Conservation (phyloP, 169 alveolate genomes). For the Babesia ovata region DNA sequence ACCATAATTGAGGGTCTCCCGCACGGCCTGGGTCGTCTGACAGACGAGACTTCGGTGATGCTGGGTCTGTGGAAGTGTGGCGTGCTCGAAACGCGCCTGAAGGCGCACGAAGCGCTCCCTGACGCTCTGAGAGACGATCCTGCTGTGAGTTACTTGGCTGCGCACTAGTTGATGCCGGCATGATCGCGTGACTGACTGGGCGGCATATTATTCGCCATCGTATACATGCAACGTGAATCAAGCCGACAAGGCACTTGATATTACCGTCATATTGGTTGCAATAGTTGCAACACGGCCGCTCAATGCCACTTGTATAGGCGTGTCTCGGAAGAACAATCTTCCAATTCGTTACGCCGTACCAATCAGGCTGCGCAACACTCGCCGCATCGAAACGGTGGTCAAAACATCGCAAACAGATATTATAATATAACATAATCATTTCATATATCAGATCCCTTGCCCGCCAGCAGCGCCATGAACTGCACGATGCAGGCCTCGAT, state of each 20-base stretch:
- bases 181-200: too few relatives aligned
- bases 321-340: too few relatives aligned
- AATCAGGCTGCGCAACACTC: too few relatives aligned
- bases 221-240: too few relatives aligned
- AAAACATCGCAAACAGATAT: too few relatives aligned
- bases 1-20: conserved; percentile 40
- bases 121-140: conserved; percentile 42
- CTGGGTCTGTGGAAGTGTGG: conserved; percentile 61
- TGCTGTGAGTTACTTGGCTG: conserved; percentile 12
- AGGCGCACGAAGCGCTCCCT: conserved; percentile 35
- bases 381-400: too few relatives aligned
- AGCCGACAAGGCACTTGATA: too few relatives aligned
- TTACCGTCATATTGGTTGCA: too few relatives aligned
- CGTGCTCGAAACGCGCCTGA: conserved; percentile 59
- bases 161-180: neutral
- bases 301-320: too few relatives aligned
- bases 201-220: too few relatives aligned
- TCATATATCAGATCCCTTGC: neutral
- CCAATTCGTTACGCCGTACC: too few relatives aligned
- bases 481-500: conserved; percentile 83
- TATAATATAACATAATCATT: neutral
- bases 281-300: too few relatives aligned
- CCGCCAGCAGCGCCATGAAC: conserved; percentile 66
- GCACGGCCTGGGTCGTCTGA: conserved; percentile 36
- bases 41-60: conserved; percentile 17